phyloP scores from a whole-genome alignment of 2,329 filamentous ascomycete genomes.

The Rasamsonia emersonii region DNA sequence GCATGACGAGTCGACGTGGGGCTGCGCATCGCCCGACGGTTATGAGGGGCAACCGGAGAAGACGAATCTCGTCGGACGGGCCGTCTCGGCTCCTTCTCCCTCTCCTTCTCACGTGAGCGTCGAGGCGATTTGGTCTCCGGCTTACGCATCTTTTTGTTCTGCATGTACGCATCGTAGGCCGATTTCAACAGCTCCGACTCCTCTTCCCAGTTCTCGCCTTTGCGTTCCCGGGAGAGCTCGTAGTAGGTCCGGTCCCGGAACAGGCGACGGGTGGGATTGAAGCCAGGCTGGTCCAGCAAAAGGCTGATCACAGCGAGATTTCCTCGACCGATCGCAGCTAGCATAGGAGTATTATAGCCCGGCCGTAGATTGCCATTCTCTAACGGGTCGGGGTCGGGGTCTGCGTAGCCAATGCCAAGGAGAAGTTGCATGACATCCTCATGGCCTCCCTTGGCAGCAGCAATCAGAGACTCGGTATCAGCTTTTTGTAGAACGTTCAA shows the following conservation, averaged over 20 bases:
- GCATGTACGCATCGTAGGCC: constrained; percentile 35
- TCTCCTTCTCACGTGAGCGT: constrained; percentile 30
- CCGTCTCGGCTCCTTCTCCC: constrained; percentile 30
- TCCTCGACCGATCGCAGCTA: constrained; percentile 82
- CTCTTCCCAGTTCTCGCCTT: constrained; percentile 81
- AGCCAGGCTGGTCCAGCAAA: constrained; percentile 65
- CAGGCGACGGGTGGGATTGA: constrained; percentile 69
- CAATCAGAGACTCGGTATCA: constrained; percentile 81
- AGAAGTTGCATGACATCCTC: constrained; percentile 75
- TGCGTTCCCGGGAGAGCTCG: constrained; percentile 73
- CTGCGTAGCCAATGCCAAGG: constrained; percentile 56
- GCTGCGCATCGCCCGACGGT: constrained; percentile 23
- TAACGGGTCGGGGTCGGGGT: constrained; percentile 62
- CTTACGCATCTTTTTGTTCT: constrained; percentile 25
- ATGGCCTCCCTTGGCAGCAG: constrained; percentile 85
- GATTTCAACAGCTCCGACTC: constrained; percentile 75
- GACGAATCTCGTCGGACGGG: constrained; percentile 26
- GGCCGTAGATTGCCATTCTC: constrained; percentile 41
- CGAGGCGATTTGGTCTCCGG: constrained; percentile 29
- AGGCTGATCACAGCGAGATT: constrained; percentile 79
- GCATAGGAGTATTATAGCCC: constrained; percentile 82
- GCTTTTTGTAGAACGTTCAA: constrained; percentile 45
- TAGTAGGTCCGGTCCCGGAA: constrained; percentile 74
- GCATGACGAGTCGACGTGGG: constrained; percentile 20
- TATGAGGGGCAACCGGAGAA: constrained; percentile 26